These are phyloP conservation scores for Myriosclerotinia scirpicola DNA, from an alignment of 2,329 filamentous ascomycete genomes.

Conservation along the genomic window DNA sequence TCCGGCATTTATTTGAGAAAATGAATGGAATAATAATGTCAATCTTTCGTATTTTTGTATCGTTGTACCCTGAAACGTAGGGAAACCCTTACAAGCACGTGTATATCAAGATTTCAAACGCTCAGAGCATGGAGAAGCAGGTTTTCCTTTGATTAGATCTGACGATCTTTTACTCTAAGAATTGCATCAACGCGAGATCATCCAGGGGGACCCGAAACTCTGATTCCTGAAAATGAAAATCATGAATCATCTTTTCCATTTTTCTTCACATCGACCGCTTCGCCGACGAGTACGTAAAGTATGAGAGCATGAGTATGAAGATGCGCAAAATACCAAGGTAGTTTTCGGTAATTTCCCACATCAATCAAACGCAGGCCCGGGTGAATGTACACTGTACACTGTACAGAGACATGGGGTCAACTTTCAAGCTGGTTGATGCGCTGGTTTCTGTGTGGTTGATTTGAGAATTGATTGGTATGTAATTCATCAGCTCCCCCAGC, in stretches of 20 bases:
- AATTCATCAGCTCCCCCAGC: slow-evolving; percentile 16
- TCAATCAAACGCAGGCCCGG: slow-evolving; percentile 4
- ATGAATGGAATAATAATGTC: neutral
- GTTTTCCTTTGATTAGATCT: slow-evolving; percentile 4
- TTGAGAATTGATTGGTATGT: slow-evolving; percentile 19
- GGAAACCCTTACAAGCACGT: neutral
- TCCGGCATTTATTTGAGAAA: neutral
- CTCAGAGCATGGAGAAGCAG: neutral
- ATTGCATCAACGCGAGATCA: slow-evolving; percentile 14
- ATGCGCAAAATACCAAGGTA: neutral
- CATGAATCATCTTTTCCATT: slow-evolving; percentile 5
- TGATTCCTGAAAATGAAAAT: slow-evolving; percentile 13
- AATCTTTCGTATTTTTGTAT: neutral
- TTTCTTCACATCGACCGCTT: neutral
- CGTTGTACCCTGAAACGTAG: neutral
- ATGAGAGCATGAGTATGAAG: slow-evolving; percentile 14
- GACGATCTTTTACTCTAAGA: slow-evolving; percentile 11
- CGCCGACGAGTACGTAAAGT: neutral
- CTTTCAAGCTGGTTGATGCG: slow-evolving; percentile 14
- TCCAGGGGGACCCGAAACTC: slow-evolving; percentile 12
- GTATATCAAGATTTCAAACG: slow-evolving; percentile 3
- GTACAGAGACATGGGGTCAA: neutral
- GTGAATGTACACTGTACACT: neutral
- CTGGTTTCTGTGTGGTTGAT: slow-evolving; percentile 23
- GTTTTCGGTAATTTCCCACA: neutral